Evolutionary conservation across 108 stramenopile species (phyloP), one percentile per base, ranked within the genome.

Genomic region (Fragilaria crotonensis): DNA sequence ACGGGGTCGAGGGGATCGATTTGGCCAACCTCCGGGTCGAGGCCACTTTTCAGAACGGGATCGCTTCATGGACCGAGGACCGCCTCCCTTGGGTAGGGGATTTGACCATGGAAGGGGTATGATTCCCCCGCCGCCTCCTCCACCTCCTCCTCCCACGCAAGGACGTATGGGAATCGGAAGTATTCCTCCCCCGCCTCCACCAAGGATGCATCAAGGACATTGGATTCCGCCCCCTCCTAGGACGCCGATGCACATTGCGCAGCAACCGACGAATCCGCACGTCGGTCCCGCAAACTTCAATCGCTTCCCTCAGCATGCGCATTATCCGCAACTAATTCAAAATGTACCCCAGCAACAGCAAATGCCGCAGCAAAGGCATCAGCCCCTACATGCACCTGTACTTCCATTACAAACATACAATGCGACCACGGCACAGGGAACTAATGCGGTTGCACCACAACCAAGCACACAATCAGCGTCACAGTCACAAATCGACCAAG

Each of bases 401-500:
- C n/a, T n/a, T n/a, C n/a, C n/a, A n/a, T n/a, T n/a, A n/a, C n/a
- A n/a, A n/a, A n/a, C n/a, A n/a, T n/a, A n/a, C n/a, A n/a, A n/a
- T n/a, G n/a, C n/a, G n/a, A n/a, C n/a, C n/a, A n/a, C n/a, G n/a
- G n/a, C n/a, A n/a, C n/a, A n/a, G n/a, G n/a, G n/a, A n/a, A n/a
- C n/a, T n/a, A n/a, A n/a, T n/a, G n/a, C n/a, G n/a, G n/a, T n/a
- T 21, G 5, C 64, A 25, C 7, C 36, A 14, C 36, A 41, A 41
- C 44, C 56, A 1, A 51, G 48, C 21, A 33, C 3, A 3, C 14
- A 36, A 44, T 21, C 66, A 2, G 59, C 57, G 22, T 46, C 54
- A 0, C 48, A 67, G 20, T 7, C 20, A 53, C 57, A 74, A 45
- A 60, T 68, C 7, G 68, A 75, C 25, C 47, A 76, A 44, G 82